A percentile compares a stretch with the other conserved stretches of the same genome.
These are phyloP conservation scores for Starmerella ratchasimensis DNA, from an alignment of 805 yeast species.

Conservation along the genomic window DNA sequence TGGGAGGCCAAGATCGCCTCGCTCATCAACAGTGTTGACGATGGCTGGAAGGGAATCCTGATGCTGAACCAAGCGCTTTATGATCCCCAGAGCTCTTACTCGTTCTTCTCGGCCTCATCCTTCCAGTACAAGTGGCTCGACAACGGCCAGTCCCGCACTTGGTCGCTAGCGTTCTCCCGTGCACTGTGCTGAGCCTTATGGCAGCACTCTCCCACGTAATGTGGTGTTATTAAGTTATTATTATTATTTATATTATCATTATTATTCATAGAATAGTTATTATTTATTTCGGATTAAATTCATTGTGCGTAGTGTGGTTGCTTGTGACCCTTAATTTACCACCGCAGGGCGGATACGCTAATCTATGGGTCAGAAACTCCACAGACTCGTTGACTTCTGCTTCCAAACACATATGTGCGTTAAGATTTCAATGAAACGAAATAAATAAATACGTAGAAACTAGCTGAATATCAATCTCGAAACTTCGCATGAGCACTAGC, in stretches of 20 bases:
- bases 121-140: slow-evolving; percentile 49
- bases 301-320: too few species aligned
- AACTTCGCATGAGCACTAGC: neutral
- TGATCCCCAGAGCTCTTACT: slow-evolving; percentile 48
- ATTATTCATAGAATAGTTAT: too few species aligned
- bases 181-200: slow-evolving; percentile 23
- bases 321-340: too few species aligned
- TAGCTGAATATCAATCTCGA: neutral
- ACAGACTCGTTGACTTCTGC: too few species aligned
- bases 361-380: too few species aligned
- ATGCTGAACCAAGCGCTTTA: slow-evolving; percentile 56
- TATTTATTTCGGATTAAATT: too few species aligned
- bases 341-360: too few species aligned
- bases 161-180: slow-evolving; percentile 58
- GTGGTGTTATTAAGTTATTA: neutral
- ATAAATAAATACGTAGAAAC: neutral
- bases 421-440: neutral
- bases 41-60: slow-evolving; percentile 56
- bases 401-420: neutral
- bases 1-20: slow-evolving; percentile 40
- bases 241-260: neutral
- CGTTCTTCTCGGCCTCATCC: slow-evolving; percentile 39
- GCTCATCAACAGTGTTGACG: slow-evolving; percentile 32
- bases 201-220: neutral
- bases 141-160: slow-evolving; percentile 67